These are phyloP conservation scores for Usnea hakonensis DNA, from an alignment of 495 filamentous ascomycete genomes.

Conservation along the genomic window DNA sequence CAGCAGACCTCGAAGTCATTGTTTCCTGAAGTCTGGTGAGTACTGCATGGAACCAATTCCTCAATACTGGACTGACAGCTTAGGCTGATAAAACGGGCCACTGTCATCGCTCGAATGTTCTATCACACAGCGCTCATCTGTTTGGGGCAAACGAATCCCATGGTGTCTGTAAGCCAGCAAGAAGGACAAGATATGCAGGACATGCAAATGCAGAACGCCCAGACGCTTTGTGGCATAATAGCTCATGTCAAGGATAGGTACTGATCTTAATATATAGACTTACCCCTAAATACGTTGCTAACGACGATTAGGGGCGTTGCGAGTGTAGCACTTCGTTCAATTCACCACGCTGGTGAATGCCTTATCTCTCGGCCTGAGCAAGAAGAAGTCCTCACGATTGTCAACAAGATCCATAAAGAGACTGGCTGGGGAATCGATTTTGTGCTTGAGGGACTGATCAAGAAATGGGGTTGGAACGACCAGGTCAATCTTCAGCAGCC, in stretches of 20 bases:
- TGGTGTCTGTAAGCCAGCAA: slow-evolving; percentile 43
- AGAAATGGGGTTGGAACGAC: slow-evolving; percentile 69
- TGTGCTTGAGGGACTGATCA: slow-evolving; percentile 59
- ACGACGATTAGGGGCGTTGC: slow-evolving; percentile 54
- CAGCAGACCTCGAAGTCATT: slow-evolving; percentile 60
- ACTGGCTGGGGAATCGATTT: slow-evolving; percentile 71
- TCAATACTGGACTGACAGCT: background rate
- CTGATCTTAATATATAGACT: slow-evolving; percentile 11
- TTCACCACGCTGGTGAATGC: slow-evolving; percentile 71
- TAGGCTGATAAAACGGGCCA: slow-evolving; percentile 75
- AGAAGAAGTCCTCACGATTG: slow-evolving; percentile 71
- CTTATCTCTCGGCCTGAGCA: slow-evolving; percentile 63
- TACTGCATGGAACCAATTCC: slow-evolving; percentile 5
- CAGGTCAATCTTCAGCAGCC: slow-evolving; percentile 31
- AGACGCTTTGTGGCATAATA: slow-evolving; percentile 79
- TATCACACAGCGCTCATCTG: slow-evolving; percentile 81
- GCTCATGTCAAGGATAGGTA: slow-evolving; percentile 73
- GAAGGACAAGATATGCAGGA: slow-evolving; percentile 53
- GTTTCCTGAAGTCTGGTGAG: slow-evolving; percentile 85
- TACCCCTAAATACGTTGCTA: background rate
- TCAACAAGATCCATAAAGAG: slow-evolving; percentile 65
- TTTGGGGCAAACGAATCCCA: slow-evolving; percentile 72
- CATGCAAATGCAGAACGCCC: slow-evolving; percentile 61
- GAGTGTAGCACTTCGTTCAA: slow-evolving; percentile 65
- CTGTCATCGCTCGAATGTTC: slow-evolving; percentile 77